Conservation (phyloP, 768 basidiomycete species). For the Galerina marginata region DNA sequence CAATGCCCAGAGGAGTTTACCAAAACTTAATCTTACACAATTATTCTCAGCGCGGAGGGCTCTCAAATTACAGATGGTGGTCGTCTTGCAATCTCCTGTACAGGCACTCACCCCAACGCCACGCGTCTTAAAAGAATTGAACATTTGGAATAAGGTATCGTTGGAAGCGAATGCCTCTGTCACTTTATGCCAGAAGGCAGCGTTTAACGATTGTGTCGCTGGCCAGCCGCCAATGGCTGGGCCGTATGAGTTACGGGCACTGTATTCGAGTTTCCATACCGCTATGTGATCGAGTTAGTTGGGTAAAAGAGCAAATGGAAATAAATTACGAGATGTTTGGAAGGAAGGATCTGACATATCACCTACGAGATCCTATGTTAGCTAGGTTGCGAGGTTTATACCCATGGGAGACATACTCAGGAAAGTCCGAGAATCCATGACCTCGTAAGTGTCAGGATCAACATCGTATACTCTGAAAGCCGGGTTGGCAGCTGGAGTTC, state of each 20-base stretch:
- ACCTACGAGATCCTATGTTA: conserved; percentile 31
- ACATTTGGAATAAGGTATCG: conserved; percentile 51
- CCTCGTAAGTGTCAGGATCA: conserved; percentile 68
- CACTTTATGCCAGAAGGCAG: conserved; percentile 65
- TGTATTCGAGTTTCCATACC: conserved; percentile 60
- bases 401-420: conserved; percentile 39
- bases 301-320: not conserved
- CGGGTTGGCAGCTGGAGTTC: conserved; percentile 51
- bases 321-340: conserved; percentile 48
- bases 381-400: not conserved
- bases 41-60: conserved; percentile 30
- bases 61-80: conserved; percentile 27
- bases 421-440: conserved; percentile 62
- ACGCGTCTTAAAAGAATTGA: conserved; percentile 36
- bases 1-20: not conserved
- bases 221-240: conserved; percentile 45
- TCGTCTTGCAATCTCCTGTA: conserved; percentile 27
- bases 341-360: conserved; percentile 48
- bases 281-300: conserved; percentile 32
- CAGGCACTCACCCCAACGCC: conserved; percentile 22
- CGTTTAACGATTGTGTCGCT: conserved; percentile 44
- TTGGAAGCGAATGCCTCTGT: conserved; percentile 58
- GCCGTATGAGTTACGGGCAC: conserved; percentile 58
- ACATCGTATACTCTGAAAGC: conserved; percentile 67
- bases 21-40: conserved; percentile 23